Percentiles rank a stretch among this genome's conserved stretches.
phyloP scores from a whole-genome alignment of 352 stramenopile species.

The Globisporangium irregulare region DNA sequence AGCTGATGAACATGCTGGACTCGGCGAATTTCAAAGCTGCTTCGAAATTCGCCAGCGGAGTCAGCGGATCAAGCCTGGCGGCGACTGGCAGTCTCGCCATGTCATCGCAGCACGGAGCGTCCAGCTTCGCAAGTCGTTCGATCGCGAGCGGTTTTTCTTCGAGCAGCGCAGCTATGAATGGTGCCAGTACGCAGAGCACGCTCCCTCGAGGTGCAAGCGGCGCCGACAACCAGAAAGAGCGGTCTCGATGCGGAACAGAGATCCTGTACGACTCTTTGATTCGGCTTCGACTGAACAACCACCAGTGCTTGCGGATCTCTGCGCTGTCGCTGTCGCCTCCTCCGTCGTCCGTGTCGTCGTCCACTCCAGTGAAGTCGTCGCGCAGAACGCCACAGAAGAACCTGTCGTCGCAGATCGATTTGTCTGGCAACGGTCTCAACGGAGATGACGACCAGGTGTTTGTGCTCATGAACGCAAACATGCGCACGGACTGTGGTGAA shows the following conservation, averaged over 20 bases:
- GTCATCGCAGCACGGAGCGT: constrained; percentile 11
- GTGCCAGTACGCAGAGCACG: constrained; percentile 11
- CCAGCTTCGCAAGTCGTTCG: constrained; percentile 25
- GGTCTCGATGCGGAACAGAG: constrained; percentile 61
- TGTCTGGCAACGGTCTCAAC: constrained; percentile 56
- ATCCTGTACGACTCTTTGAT: constrained; percentile 74
- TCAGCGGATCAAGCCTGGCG: constrained; percentile 8
- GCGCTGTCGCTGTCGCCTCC: constrained; percentile 14
- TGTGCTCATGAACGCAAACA: constrained; percentile 67
- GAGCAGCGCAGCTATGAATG: constrained; percentile 6
- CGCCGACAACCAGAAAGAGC: constrained; percentile 45
- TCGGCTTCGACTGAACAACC: constrained; percentile 66
- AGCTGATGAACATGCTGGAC: constrained; percentile 59
- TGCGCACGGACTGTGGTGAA: constrained; percentile 61
- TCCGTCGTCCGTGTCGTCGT: constrained; percentile 23
- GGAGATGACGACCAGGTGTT: constrained; percentile 81
- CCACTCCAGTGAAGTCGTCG: constrained; percentile 20
- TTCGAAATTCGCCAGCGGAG: constrained; percentile 4
- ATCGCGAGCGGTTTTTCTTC: constrained; percentile 7
- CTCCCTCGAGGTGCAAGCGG: constrained; percentile 6
- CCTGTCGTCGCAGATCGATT: constrained; percentile 39
- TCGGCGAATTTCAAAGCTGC: constrained; percentile 34
- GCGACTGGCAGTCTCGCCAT: constrained; percentile 15
- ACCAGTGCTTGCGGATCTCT: constrained; percentile 60
- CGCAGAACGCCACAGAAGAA: constrained; percentile 21